Evolutionary conservation across 2,329 filamentous ascomycete species (phyloP).

Genomic region (Albifimbria verrucaria): DNA sequence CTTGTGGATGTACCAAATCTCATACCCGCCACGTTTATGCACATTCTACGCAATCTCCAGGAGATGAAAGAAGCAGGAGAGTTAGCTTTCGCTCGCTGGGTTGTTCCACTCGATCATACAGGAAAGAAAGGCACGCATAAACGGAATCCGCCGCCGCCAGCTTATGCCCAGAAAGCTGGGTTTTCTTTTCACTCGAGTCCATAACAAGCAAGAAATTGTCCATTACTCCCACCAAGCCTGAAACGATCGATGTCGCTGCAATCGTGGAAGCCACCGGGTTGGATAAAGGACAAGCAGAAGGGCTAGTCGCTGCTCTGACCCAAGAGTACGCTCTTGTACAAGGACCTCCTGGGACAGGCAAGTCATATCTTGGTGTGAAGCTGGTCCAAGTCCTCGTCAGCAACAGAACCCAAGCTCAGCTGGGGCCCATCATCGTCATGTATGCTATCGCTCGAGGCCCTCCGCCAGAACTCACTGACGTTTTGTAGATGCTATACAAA

Average conservation of each 20-base stretch:
- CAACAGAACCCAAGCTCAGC: constrained; percentile 29
- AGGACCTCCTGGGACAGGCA: constrained; percentile 68
- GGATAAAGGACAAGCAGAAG: constrained; percentile 47
- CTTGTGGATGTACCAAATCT: constrained; percentile 12
- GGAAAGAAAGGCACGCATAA: neutral
- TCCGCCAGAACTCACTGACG: neutral
- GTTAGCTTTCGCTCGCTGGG: constrained; percentile 7
- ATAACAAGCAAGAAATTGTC: neutral
- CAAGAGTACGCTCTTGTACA: constrained; percentile 59
- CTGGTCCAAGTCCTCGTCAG: constrained; percentile 51
- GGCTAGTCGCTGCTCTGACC: constrained; percentile 50
- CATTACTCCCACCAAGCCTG: neutral
- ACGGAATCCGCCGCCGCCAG: constrained; percentile 4
- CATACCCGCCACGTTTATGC: constrained; percentile 10
- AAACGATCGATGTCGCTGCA: neutral
- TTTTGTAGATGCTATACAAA: constrained; percentile 44
- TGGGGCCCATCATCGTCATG: constrained; percentile 44
- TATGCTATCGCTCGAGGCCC: constrained; percentile 4
- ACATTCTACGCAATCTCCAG: constrained; percentile 6
- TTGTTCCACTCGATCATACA: constrained; percentile 1
- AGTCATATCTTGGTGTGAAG: constrained; percentile 57
- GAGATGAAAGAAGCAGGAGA: constrained; percentile 7
- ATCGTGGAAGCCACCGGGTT: constrained; percentile 36
- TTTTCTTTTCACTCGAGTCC: neutral
- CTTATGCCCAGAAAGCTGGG: neutral